A percentile compares a stretch with the other conserved stretches of the same genome.
Evolutionary conservation across 208 protist genomes (phyloP).

Genomic region (Trypanosoma vivax): DNA sequence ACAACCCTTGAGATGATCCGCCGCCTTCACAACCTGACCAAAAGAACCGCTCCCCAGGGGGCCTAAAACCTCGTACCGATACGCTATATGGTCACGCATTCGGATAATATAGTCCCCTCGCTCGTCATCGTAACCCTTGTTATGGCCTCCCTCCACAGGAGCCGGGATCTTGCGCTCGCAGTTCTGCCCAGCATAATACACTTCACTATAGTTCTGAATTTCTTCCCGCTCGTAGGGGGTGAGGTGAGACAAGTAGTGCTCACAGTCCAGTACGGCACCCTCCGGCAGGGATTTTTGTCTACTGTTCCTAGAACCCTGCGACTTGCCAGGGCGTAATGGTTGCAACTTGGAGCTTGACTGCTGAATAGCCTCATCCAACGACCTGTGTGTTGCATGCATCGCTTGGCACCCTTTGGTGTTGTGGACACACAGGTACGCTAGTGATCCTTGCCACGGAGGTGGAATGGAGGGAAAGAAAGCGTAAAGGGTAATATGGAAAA

Average conservation of each 20-base stretch:
- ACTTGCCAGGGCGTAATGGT: not conserved
- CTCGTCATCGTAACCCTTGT: constrained; percentile 92
- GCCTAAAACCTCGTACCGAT: constrained; percentile 80
- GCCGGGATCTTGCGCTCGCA: constrained; percentile 54
- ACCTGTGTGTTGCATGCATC: constrained; percentile 14
- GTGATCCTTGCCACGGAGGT: too few species aligned
- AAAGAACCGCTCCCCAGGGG: constrained; percentile 80
- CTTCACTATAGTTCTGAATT: constrained; percentile 33
- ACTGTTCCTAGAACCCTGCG: not conserved
- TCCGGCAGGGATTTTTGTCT: not conserved
- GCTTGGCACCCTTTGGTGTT: not conserved
- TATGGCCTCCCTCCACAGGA: constrained; percentile 32
- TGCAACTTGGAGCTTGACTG: not conserved
- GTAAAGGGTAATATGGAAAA: too few species aligned
- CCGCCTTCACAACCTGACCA: constrained; percentile 76
- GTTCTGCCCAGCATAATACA: constrained; percentile 69
- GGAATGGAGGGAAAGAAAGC: too few species aligned
- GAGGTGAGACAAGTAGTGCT: constrained; percentile 26
- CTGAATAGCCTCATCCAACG: not conserved
- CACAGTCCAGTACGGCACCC: not conserved
- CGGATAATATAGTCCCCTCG: constrained; percentile 89
- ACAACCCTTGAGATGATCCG: constrained; percentile 38
- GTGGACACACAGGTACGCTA: too few species aligned
- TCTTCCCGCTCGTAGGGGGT: constrained; percentile 64
- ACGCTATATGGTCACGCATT: constrained; percentile 90